Base-by-base conservation (phyloP, 768 basidiomycete genomes). In the Russula earlei region DNA sequence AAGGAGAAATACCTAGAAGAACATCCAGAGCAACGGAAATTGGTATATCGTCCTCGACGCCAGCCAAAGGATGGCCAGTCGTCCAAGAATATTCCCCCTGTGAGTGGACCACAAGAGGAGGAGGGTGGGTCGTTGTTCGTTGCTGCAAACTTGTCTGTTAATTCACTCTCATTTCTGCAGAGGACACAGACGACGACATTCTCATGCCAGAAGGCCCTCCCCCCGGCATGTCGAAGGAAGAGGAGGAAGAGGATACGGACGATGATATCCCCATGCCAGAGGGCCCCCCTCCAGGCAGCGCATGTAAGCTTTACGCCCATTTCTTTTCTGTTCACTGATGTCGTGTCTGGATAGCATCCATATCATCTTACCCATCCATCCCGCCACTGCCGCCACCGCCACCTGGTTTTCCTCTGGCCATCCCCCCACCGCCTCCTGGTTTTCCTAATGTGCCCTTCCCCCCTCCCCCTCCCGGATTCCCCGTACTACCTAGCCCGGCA, bases 1-100 rank as follows among this genome's bases (percentile, higher is more conserved):
- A 97, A 98, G 67, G 85, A 88, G 40, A 91, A 91, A 64, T 97
- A 91, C 69, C 82, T 97, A 51, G 79, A 80, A 54, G 91, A 92
- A 62, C 93, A 98, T 70, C 95, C 95, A 2, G 95, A 97, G 67
- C 88, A 92, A 42, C 82, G 87, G 52, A 80, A 83, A 63, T 79
- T 91, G 11, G 91, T 97, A 7, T 97, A 87, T 67, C 77, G 77
- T 60, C 65, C 76, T 33, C 75, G 78, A 20, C 78, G 73, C 62
- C 70, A 66, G 17, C 64, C 67, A 27, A 66, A 69, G 12, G 73
- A 60, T 29, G 46, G 73, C 17, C 71, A 67, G 42, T 73, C 75
- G 43, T 74, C 76, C 58, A 73, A 72, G 54, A 71, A 70, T 55
- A 70, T 70, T 52, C 68, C 72, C 11, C 56, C 40, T 22, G 19